These are phyloP conservation scores for Trametes cubensis DNA, from an alignment of 768 basidiomycete species.

Conservation along the genomic window DNA sequence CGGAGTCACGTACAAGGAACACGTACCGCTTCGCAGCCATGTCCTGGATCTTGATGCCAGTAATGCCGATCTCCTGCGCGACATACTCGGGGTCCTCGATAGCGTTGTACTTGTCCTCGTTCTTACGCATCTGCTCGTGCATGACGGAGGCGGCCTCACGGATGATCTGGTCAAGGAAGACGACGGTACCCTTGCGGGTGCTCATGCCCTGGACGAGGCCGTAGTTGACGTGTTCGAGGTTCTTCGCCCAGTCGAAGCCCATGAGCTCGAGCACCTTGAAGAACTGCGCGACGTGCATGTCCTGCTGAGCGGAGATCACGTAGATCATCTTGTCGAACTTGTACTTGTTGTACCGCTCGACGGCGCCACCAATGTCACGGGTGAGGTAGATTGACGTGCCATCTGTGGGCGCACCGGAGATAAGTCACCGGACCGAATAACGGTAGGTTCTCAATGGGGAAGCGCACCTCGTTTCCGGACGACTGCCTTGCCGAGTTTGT, in stretches of 20 bases:
- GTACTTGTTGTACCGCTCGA: constrained; percentile 91
- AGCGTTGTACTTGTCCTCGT: constrained; percentile 88
- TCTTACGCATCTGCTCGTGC: constrained; percentile 96
- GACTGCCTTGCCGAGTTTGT: constrained; percentile 90
- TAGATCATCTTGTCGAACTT: constrained; percentile 93
- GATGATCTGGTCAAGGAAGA: constrained; percentile 93
- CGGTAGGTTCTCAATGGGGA: not conserved
- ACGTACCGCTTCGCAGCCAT: constrained; percentile 89
- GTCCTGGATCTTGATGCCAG: constrained; percentile 97
- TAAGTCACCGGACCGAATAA: not conserved
- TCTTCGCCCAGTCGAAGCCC: constrained; percentile 84
- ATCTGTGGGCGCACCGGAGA: constrained; percentile 48
- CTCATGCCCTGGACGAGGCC: constrained; percentile 95
- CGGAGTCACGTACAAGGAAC: not conserved
- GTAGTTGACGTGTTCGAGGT: constrained; percentile 87
- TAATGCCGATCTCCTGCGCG: constrained; percentile 85
- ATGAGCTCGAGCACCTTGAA: constrained; percentile 93
- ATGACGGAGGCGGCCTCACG: constrained; percentile 85
- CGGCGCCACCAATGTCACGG: constrained; percentile 92
- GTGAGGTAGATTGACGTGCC: constrained; percentile 94
- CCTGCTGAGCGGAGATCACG: constrained; percentile 86
- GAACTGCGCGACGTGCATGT: constrained; percentile 86
- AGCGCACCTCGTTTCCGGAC: constrained; percentile 78
- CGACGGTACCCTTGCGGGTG: constrained; percentile 89
- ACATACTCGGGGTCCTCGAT: constrained; percentile 86